Percentiles rank a stretch among this genome's conserved stretches.
These are phyloP conservation scores for Phytophthora multivora DNA, from an alignment of 352 stramenopile genomes.

Conservation along the genomic window DNA sequence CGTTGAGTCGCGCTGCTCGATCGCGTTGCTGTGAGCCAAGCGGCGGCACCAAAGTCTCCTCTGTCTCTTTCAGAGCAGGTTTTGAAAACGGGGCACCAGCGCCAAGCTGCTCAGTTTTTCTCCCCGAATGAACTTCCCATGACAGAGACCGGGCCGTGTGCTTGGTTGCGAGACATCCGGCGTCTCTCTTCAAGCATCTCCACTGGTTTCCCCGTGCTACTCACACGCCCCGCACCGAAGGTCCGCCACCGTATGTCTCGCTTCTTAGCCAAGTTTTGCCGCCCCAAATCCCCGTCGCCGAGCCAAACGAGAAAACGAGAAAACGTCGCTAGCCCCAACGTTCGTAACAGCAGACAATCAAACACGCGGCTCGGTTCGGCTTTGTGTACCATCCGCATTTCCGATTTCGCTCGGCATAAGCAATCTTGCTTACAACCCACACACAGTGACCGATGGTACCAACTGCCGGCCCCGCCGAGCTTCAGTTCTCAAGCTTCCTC, in stretches of 20 bases:
- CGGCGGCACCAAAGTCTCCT: constrained; percentile 24
- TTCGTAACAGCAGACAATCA: constrained; percentile 34
- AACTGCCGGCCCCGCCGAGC: constrained; percentile 23
- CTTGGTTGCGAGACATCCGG: constrained; percentile 35
- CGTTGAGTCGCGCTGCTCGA: constrained; percentile 19
- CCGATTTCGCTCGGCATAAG: constrained; percentile 38
- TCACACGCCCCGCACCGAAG: constrained; percentile 27
- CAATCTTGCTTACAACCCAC: constrained; percentile 32
- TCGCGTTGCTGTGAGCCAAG: constrained; percentile 32
- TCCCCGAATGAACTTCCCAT: constrained; percentile 32
- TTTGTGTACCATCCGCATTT: constrained; percentile 25
- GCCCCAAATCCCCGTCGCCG: constrained; percentile 17
- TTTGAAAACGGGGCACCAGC: constrained; percentile 22
- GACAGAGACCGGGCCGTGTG: constrained; percentile 16
- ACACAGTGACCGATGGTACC: constrained; percentile 22
- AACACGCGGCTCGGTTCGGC: constrained; percentile 24
- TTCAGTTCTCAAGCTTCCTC: constrained; percentile 52
- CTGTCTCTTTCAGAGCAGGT: constrained; percentile 23
- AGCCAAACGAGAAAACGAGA: constrained; percentile 20
- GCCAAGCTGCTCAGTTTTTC: constrained; percentile 25
- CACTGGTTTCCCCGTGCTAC: constrained; percentile 36
- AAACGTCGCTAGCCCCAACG: constrained; percentile 10
- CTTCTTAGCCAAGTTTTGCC: constrained; percentile 36
- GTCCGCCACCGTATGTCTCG: constrained; percentile 32
- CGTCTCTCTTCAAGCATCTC: constrained; percentile 36